Evolutionary conservation across 345 rosid species (phyloP).

Genomic region (Corymbia maculata): DNA sequence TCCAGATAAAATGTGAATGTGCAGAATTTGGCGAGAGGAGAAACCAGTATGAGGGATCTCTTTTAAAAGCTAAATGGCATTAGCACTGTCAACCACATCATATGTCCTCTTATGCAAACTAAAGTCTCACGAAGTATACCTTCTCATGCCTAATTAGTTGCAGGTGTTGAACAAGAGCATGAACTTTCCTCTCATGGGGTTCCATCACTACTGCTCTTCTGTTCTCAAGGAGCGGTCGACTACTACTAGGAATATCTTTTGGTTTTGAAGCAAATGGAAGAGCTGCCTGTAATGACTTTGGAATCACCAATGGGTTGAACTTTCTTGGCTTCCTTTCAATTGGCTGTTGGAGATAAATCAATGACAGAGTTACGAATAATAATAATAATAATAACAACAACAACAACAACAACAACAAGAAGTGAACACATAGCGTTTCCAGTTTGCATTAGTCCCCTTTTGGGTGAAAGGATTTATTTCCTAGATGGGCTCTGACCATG

Average conservation of each 20-base stretch:
- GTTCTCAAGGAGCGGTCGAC: slow-evolving; percentile 38
- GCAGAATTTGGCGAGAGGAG: neutral
- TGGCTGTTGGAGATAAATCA: slow-evolving; percentile 28
- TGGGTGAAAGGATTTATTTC: neutral
- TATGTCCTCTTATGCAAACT: neutral
- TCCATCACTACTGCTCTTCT: slow-evolving; percentile 83
- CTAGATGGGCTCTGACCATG: neutral
- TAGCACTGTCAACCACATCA: neutral
- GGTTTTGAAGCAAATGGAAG: slow-evolving; percentile 84
- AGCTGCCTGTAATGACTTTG: slow-evolving; percentile 53
- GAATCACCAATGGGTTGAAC: slow-evolving; percentile 70
- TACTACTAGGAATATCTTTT: slow-evolving; percentile 45
- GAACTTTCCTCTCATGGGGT: slow-evolving; percentile 46
- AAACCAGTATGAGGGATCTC: neutral
- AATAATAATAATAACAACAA: too few species aligned
- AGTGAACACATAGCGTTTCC: neutral
- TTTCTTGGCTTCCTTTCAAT: slow-evolving; percentile 66
- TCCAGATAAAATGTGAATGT: neutral
- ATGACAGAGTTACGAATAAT: neutral
- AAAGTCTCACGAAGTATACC: slow-evolving; percentile 25
- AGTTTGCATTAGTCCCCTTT: neutral
- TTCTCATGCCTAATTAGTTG: slow-evolving; percentile 40
- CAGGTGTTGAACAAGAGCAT: slow-evolving; percentile 50
- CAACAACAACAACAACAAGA: neutral
- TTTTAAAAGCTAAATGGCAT: neutral